Evolutionary conservation across 23 red algal genomes (phyloP).

Genomic region (Pyropia haitanensis): DNA sequence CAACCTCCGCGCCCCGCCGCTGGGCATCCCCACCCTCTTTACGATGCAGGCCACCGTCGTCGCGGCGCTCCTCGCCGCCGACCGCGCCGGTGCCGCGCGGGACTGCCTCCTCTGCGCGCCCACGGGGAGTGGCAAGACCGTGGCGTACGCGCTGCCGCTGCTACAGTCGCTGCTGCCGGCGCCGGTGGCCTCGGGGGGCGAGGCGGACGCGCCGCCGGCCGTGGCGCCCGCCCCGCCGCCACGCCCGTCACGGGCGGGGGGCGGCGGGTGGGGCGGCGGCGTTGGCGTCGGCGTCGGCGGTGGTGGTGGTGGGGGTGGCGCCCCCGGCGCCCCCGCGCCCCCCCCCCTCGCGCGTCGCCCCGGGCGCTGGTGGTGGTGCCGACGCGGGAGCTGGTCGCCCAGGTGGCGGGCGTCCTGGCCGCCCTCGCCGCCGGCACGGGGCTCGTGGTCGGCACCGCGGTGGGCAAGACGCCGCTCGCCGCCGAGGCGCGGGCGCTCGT

Average conservation of each 20-base stretch:
- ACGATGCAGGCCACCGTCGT: slow-evolving; percentile 39
- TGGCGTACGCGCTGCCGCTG: slow-evolving; percentile 87
- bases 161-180: slow-evolving; percentile 13
- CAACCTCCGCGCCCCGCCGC: too few species aligned
- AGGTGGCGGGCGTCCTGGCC: slow-evolving; percentile 47
- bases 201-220: too few species aligned
- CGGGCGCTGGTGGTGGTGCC: slow-evolving; percentile 77
- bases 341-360: neutral
- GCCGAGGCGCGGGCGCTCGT: slow-evolving; percentile 8
- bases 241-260: neutral
- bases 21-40: slow-evolving; percentile 21
- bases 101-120: slow-evolving; percentile 79
- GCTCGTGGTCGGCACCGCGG: slow-evolving; percentile 1
- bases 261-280: neutral
- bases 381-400: slow-evolving; percentile 66
- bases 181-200: too few species aligned
- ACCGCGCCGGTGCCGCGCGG: neutral
- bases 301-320: neutral
- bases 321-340: too few species aligned
- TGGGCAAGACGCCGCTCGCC: slow-evolving; percentile 21
- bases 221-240: too few species aligned
- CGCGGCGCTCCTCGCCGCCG: slow-evolving; percentile 10
- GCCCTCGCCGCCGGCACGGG: slow-evolving; percentile 11
- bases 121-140: slow-evolving; percentile 96
- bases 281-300: too few species aligned